These are phyloP conservation scores for Hemisphaericaspora lyxosophila DNA, from an alignment of 1,139 yeast species.

Conservation along the genomic window DNA sequence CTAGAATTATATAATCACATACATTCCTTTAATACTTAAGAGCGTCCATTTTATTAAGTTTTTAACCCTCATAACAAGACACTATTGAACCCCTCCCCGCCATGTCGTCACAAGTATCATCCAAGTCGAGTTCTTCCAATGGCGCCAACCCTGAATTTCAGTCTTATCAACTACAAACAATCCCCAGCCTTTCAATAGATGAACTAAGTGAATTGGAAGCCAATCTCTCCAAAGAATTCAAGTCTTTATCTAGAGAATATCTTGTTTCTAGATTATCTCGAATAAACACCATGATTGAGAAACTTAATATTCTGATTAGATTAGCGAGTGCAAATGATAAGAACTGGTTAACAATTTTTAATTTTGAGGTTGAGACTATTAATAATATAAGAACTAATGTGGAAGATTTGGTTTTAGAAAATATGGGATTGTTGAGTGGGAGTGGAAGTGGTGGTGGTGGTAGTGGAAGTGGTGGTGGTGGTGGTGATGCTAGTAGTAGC, in stretches of 20 bases:
- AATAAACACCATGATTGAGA: conserved; percentile 29
- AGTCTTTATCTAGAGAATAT: conserved; percentile 28
- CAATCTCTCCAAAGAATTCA: conserved; percentile 33
- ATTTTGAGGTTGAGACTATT: conserved; percentile 36
- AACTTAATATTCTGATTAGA: conserved; percentile 28
- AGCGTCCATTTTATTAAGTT: too few species aligned
- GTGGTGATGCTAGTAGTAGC: too few species aligned
- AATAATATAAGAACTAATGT: conserved; percentile 31
- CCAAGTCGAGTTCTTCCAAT: not conserved
- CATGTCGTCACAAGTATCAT: too few species aligned
- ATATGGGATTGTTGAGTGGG: conserved; percentile 15
- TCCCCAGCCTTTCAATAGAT: conserved; percentile 25
- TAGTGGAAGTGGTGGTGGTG: too few species aligned
- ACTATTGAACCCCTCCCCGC: too few species aligned
- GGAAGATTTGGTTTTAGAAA: conserved; percentile 30
- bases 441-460: conserved; percentile 19
- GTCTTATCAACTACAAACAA: not conserved
- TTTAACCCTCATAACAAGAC: too few species aligned
- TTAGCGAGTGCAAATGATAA: conserved; percentile 30
- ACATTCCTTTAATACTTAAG: too few species aligned
- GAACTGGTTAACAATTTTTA: conserved; percentile 35
- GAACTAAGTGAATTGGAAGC: conserved; percentile 31
- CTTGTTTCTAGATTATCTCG: conserved; percentile 33
- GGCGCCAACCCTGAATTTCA: not conserved
- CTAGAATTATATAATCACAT: too few species aligned